These are phyloP conservation scores for Leccinum ochraceum DNA, from an alignment of 768 basidiomycete species.

Conservation along the genomic window DNA sequence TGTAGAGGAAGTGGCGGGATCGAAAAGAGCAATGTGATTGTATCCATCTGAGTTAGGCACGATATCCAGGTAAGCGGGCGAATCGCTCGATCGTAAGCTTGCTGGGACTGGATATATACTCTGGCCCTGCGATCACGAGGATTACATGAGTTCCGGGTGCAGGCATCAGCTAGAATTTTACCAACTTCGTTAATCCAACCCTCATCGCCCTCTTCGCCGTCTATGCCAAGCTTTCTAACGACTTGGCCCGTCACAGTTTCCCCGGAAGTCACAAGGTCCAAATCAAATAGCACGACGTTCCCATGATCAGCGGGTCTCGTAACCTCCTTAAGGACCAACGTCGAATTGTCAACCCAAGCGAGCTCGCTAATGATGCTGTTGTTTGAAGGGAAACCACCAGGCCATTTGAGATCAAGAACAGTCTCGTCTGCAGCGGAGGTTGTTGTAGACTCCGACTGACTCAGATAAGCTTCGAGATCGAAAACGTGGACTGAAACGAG, in stretches of 20 bases:
- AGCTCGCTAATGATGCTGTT: constrained; percentile 82
- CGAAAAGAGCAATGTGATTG: constrained; percentile 93
- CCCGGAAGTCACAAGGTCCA: constrained; percentile 32
- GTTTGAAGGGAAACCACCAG: constrained; percentile 49
- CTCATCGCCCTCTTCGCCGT: constrained; percentile 85
- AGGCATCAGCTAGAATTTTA: constrained; percentile 16
- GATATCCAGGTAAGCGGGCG: constrained; percentile 85
- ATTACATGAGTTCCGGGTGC: constrained; percentile 13
- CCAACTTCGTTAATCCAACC: constrained; percentile 93
- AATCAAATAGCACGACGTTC: constrained; percentile 75
- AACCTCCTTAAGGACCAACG: constrained; percentile 82
- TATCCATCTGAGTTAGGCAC: constrained; percentile 80
- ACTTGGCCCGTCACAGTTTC: constrained; percentile 47
- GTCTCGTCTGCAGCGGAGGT: constrained; percentile 39
- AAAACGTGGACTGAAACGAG: constrained; percentile 83
- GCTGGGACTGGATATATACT: constrained; percentile 58
- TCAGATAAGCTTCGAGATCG: constrained; percentile 60
- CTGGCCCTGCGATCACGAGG: constrained; percentile 49
- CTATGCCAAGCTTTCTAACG: constrained; percentile 74
- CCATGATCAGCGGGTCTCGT: constrained; percentile 83
- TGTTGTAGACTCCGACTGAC: constrained; percentile 30
- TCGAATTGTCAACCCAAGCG: constrained; percentile 78
- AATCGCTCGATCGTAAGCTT: constrained; percentile 40
- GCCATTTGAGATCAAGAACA: constrained; percentile 68
- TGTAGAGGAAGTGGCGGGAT: constrained; percentile 62